phyloP scores from a whole-genome alignment of 2,329 filamentous ascomycete species.

The Claviceps purpurea region DNA sequence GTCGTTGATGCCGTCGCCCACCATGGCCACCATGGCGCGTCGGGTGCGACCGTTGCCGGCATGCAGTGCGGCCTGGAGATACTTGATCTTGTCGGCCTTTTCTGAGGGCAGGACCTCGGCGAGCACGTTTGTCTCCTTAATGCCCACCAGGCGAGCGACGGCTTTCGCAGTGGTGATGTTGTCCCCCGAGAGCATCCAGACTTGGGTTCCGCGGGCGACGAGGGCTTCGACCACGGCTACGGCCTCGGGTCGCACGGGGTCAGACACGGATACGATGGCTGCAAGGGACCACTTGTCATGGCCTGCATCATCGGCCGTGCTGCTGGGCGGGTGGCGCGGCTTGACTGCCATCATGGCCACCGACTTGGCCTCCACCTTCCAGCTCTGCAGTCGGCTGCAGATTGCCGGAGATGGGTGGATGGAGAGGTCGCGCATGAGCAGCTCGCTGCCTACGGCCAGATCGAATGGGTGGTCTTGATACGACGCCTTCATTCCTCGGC shows the following conservation, averaged over 20 bases:
- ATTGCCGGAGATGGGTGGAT: slow-evolving; percentile 26
- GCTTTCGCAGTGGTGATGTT: slow-evolving; percentile 74
- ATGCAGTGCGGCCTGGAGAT: slow-evolving; percentile 42
- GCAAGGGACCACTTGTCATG: slow-evolving; percentile 34
- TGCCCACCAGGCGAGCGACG: slow-evolving; percentile 64
- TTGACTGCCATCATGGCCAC: slow-evolving; percentile 44
- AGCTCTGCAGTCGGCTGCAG: slow-evolving; percentile 29
- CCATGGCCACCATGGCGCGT: slow-evolving; percentile 58
- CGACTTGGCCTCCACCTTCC: slow-evolving; percentile 52
- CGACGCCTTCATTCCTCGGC: slow-evolving; percentile 53
- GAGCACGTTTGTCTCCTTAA: slow-evolving; percentile 60
- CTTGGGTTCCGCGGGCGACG: slow-evolving; percentile 49
- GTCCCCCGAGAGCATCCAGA: slow-evolving; percentile 91
- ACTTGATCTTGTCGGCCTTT: slow-evolving; percentile 60
- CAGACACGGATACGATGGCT: slow-evolving; percentile 62
- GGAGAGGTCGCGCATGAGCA: slow-evolving; percentile 42
- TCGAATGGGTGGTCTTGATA: slow-evolving; percentile 30
- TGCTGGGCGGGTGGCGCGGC: slow-evolving; percentile 6
- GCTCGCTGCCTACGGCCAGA: slow-evolving; percentile 60
- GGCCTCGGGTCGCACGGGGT: slow-evolving; percentile 67
- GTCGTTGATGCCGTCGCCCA: slow-evolving; percentile 85
- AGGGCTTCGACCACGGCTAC: slow-evolving; percentile 50
- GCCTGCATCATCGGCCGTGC: background rate
- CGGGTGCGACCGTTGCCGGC: slow-evolving; percentile 18
- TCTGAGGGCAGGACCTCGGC: slow-evolving; percentile 76